Evolutionary conservation across 768 basidiomycete species (phyloP), one percentile per base, ranked within the genome.

Genomic region (Pleurotus eryngii): DNA sequence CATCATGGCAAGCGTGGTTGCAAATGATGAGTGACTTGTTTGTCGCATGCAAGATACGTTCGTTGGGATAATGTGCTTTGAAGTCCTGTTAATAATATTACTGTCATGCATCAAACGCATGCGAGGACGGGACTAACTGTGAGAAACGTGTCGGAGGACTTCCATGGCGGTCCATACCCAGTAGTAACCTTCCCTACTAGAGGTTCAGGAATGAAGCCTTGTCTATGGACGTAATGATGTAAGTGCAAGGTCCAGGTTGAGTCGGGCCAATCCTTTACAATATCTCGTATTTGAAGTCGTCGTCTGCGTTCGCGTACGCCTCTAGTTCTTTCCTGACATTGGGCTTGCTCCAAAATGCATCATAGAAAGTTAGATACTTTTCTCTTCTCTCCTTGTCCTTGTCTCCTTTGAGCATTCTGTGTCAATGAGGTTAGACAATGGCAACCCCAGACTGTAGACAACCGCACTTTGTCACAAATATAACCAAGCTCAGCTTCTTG

Each of bases 1-100:
- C 47, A 40, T 61, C 60, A 43, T 59, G 58, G 43, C 46, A 55
- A 26, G 60, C 42, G 17, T 50, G 26, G 48, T 61, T 61, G 3
- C 53, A 53, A 15, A 61, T 61, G 3, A 61, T 59, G 22, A 56
- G 40, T 15, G 58, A 61, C 42, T 56, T 30, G 30, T 60, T 17
- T 8, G 49, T 51, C 15, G 0, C 49, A 14, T 26, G 37, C 5
- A 51, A 18, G n/a, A 51, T 18, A 35, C 49, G 49, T 38, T 51
- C 49, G 15, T 0, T 14, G 2, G 49, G 49, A 0, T 51, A n/a
- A 35, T 51, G 49, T 2, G 7, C 14, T 37, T 27, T n/a, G 1
- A 26, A 51, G 17, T 51, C 49, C 49, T 51, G 17, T 14, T 8
- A 27, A 35, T 35, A 38, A 22, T 12, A 35, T 35, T 35, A 35